Evolutionary conservation across 345 rosid genomes (phyloP), one percentile per base, ranked within the genome.

Genomic region (Hypericum androsaemum): DNA sequence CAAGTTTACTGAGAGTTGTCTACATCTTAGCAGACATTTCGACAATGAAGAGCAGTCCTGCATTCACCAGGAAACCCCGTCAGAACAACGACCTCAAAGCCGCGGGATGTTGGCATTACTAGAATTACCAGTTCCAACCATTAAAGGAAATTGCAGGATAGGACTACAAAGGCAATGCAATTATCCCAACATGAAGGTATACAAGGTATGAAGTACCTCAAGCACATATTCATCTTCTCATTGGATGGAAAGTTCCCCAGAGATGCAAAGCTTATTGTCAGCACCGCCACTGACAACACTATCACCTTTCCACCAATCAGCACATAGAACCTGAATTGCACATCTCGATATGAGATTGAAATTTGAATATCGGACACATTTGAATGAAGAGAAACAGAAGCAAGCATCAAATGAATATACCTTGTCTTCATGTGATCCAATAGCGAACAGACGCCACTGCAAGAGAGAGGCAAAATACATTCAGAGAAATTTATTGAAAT

Each of bases 281-380:
- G 64, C 89, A 41, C 99, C 99, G 41, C 99, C 99, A 51, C 99
- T 88, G 64, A 84, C 52, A 37, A 88, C 78, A 17, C 74, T 58
- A 60, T 94, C 83, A 42, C 78, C 77, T 70, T 71, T 94, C 99
- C 99, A 94, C 99, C 99, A 94, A 74, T 82, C 99, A 7, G 88
- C 88, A 64, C 86, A 75, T 39, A 86, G 69, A n/a, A 94, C 97
- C 96, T 92, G 59, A 50, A 15, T 42, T 16, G 28, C n/a, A 32
- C 40, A 62, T 38, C 22, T 12, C 52, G 54, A 16, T n/a, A 12
- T 11, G 44, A 49, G 7, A 28, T 56, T 15, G 9, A 37, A 37
- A 39, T 45, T 45, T 5, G 6, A 11, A 56, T 39, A 6, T 22
- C 32, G 32, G 32, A 22, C 6, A 17, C 45, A 47, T 14, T 12